These are phyloP conservation scores for Pichia sp. DNA, from an alignment of 1,139 yeast genomes.

Conservation along the genomic window DNA sequence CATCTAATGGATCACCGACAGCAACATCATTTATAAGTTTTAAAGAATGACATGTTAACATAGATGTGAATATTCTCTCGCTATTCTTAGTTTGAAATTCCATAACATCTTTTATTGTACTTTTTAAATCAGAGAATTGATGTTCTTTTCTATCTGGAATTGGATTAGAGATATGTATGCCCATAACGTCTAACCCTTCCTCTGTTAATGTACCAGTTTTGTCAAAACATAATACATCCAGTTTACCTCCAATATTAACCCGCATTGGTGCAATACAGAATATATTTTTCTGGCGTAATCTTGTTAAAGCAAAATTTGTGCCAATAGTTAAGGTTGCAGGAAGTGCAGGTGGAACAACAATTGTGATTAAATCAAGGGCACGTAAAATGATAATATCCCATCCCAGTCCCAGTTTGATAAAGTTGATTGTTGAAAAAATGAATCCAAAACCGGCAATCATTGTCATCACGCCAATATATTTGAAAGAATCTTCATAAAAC, in stretches of 20 bases:
- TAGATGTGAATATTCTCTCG: slow-evolving; percentile 36
- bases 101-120: slow-evolving; percentile 30
- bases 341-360: slow-evolving; percentile 96
- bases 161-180: slow-evolving; percentile 61
- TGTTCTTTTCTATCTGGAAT: slow-evolving; percentile 46
- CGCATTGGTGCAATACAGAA: slow-evolving; percentile 91
- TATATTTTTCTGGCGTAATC: slow-evolving; percentile 61
- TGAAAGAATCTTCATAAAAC: slow-evolving; percentile 88
- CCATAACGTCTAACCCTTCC: slow-evolving; percentile 90
- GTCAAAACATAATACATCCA: slow-evolving; percentile 88
- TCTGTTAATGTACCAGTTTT: slow-evolving; percentile 97
- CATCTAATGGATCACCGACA: slow-evolving; percentile 90
- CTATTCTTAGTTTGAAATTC: slow-evolving; percentile 14
- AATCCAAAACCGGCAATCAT: slow-evolving; percentile 80
- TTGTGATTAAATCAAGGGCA: slow-evolving; percentile 88
- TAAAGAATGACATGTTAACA: slow-evolving; percentile 86
- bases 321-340: slow-evolving; percentile 98
- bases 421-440: slow-evolving; percentile 72
- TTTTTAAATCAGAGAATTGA: slow-evolving; percentile 42
- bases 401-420: slow-evolving; percentile 67
- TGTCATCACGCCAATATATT: slow-evolving; percentile 92
- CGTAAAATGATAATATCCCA: slow-evolving; percentile 67
- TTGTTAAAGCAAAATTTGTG: slow-evolving; percentile 78
- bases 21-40: slow-evolving; percentile 70
- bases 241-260: slow-evolving; percentile 89